Base-by-base conservation (phyloP, 2,329 filamentous ascomycete genomes). In the Aspergillus brunneoviolaceus region DNA sequence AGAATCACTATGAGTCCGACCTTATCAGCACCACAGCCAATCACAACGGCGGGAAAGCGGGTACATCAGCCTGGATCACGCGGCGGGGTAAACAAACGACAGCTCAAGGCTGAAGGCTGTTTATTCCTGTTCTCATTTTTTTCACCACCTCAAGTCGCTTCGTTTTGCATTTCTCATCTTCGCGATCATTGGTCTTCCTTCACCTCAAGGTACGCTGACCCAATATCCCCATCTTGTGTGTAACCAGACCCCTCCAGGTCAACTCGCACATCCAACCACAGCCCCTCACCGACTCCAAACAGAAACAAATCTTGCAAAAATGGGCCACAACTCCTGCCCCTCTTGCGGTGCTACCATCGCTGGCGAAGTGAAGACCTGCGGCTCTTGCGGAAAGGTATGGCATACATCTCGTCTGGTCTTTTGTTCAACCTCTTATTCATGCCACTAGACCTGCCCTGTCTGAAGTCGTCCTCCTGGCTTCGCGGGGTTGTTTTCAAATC, bases 281-380 rank as follows among this genome's bases (percentile, higher is more conserved):
- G 39, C 14, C 39, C 39, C 39, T 19, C 39, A 45, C 39, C 39
- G 16, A 45, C 33, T 16, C 6, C 39, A 45, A 45, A 45, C 39
- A 45, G 39, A 45, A 45, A 45, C 39, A 5, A 35, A 35, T 16
- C 39, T 45, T 19, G 21, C 19, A 29, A 55, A 62, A 61, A 70
- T 70, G 69, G 65, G 64, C 49, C 69, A 72, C 63, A 49, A 55
- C 31, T 49, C 58, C 56, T 73, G 71, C 51, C 71, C 71, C 49
- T 64, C 65, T 21, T 73, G 70, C 62, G 65, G 64, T 49, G 63
- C 67, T 42, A 45, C 57, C 39, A 70, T 73, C 55, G 12, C 58
- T 5, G 66, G 69, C 45, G 67, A 66, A 12, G 66, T n/a, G 12
- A 73, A 73, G 68, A 70, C 63, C 39, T 73, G 71, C 58, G 21